A percentile compares a stretch with the other conserved stretches of the same genome.
Conservation (phyloP, 2,329 filamentous ascomycete species). For the Coleophoma crateriformis region DNA sequence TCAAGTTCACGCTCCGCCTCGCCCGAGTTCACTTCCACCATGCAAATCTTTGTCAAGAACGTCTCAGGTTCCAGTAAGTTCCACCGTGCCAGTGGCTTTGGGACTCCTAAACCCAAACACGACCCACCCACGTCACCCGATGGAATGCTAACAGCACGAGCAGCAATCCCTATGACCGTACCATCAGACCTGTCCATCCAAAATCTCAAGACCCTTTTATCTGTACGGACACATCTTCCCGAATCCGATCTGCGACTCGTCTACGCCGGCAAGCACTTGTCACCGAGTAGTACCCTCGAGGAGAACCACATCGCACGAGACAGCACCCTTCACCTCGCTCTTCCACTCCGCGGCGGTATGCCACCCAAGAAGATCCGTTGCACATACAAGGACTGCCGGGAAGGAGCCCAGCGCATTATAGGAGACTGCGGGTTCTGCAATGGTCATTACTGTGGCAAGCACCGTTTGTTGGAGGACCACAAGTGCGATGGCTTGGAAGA, state of each 20-base stretch:
- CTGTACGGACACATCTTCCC: conserved; percentile 48
- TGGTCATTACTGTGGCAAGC: conserved; percentile 91
- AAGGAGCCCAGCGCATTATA: conserved; percentile 84
- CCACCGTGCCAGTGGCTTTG: conserved; percentile 2
- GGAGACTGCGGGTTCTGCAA: conserved; percentile 95
- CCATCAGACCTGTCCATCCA: conserved; percentile 46
- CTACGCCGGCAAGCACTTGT: conserved; percentile 51
- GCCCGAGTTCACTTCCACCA: conserved; percentile 40
- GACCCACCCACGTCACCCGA: conserved; percentile 4
- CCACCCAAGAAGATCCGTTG: conserved; percentile 77
- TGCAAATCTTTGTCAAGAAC: conserved; percentile 58
- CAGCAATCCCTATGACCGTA: conserved; percentile 51
- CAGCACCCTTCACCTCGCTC: conserved; percentile 45
- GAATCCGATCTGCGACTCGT: conserved; percentile 46
- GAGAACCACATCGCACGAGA: conserved; percentile 42
- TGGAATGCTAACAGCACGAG: too few relatives aligned
- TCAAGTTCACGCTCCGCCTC: conserved; percentile 25
- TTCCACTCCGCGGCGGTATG: conserved; percentile 52
- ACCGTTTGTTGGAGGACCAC: conserved; percentile 90
- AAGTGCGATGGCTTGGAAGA: conserved; percentile 90
- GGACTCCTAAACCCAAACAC: conserved; percentile 12
- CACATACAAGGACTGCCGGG: conserved; percentile 83
- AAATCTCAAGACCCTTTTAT: conserved; percentile 50
- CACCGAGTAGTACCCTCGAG: conserved; percentile 33
- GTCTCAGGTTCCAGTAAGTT: conserved; percentile 50